Conservation (phyloP, 306 rosid species). For the Vigna radiata region DNA sequence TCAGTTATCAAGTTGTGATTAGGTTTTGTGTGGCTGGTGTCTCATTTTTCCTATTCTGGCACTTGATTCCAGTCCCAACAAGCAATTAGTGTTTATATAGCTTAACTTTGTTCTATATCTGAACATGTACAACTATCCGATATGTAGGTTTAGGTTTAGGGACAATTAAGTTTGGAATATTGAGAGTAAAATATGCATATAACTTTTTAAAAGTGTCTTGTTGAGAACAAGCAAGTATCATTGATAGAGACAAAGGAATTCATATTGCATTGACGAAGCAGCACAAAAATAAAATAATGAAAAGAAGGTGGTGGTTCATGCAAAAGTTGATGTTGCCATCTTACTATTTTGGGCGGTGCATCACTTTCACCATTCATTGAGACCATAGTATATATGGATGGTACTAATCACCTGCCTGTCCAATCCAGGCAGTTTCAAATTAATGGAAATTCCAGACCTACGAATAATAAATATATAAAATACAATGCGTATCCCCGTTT, state of each 20-base stretch:
- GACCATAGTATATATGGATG: constrained; percentile 51
- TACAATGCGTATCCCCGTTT: constrained; percentile 16
- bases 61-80: constrained; percentile 15
- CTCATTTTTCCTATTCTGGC: constrained; percentile 8
- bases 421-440: constrained; percentile 67
- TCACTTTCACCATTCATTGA: constrained; percentile 60
- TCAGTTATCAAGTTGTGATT: constrained; percentile 26
- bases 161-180: constrained; percentile 29
- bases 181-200: constrained; percentile 16
- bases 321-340: constrained; percentile 69
- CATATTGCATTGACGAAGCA: constrained; percentile 41
- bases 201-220: not conserved
- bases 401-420: constrained; percentile 65
- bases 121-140: not conserved
- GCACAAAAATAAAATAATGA: constrained; percentile 36
- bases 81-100: not conserved
- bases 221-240: constrained; percentile 7
- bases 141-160: constrained; percentile 30
- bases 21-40: constrained; percentile 19
- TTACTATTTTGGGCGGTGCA: constrained; percentile 73
- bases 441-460: constrained; percentile 51
- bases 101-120: constrained; percentile 14
- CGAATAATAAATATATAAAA: not conserved
- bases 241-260: constrained; percentile 35
- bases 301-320: constrained; percentile 29